A percentile compares a stretch with the other conserved stretches of the same genome.
These are phyloP conservation scores for Tricholoma hemisulphureum DNA, from an alignment of 768 basidiomycete genomes.

Conservation along the genomic window DNA sequence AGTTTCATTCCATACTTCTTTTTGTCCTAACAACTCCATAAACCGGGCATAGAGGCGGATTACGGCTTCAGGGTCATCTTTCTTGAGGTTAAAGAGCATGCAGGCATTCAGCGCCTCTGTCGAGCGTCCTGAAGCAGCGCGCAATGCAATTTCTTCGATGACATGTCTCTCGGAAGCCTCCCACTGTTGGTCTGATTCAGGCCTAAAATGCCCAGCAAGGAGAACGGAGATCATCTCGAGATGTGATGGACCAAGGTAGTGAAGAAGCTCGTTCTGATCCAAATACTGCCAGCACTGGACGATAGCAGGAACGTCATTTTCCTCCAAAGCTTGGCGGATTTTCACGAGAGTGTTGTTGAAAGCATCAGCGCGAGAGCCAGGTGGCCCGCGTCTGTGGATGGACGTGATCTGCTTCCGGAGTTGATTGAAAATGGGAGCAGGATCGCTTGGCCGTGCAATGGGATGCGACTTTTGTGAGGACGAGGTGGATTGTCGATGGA, in stretches of 20 bases:
- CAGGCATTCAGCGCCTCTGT: constrained; percentile 48
- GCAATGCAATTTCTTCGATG: constrained; percentile 49
- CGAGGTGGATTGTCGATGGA: constrained; percentile 16
- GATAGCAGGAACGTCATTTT: constrained; percentile 30
- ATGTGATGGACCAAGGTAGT: constrained; percentile 43
- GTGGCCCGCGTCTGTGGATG: constrained; percentile 5
- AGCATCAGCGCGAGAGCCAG: constrained; percentile 17
- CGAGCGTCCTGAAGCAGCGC: constrained; percentile 43
- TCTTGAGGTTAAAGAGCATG: constrained; percentile 46
- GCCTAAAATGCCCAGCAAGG: constrained; percentile 27
- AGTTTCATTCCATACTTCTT: constrained; percentile 22
- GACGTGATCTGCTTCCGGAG: constrained; percentile 12
- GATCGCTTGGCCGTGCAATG: constrained; percentile 5
- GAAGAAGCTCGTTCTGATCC: constrained; percentile 41
- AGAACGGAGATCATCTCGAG: constrained; percentile 38
- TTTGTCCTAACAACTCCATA: constrained; percentile 22
- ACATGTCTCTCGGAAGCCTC: constrained; percentile 26
- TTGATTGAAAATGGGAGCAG: constrained; percentile 10
- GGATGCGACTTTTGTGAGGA: neutral
- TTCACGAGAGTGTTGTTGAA: constrained; percentile 35
- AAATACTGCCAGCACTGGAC: constrained; percentile 43
- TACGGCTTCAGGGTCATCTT: constrained; percentile 39
- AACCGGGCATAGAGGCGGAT: constrained; percentile 46
- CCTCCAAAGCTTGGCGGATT: constrained; percentile 38
- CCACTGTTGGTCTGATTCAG: constrained; percentile 16